Conservation (phyloP, 345 rosid genomes). For the Anacardium occidentale region DNA sequence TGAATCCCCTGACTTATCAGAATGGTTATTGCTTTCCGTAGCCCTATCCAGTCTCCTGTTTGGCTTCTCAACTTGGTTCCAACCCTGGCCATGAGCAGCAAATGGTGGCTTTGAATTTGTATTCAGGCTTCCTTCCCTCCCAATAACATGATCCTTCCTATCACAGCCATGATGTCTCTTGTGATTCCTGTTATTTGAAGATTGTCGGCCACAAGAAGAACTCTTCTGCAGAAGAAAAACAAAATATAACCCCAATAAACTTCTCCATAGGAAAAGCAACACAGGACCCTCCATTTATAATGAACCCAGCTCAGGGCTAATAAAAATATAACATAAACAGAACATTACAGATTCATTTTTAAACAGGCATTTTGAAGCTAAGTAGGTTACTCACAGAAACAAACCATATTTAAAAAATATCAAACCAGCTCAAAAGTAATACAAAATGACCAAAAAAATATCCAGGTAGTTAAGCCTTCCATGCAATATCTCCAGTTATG, state of each 20-base stretch:
- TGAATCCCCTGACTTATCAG: neutral
- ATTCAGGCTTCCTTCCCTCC: neutral
- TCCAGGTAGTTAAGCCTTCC: neutral
- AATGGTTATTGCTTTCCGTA: neutral
- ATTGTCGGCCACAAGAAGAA: neutral
- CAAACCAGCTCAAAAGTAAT: neutral
- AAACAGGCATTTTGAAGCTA: too few species aligned
- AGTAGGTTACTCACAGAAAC: too few species aligned
- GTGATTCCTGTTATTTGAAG: neutral
- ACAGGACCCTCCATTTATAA: neutral
- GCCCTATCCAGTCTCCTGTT: neutral
- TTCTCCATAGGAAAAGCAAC: neutral
- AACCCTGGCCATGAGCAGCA: neutral
- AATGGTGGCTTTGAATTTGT: neutral
- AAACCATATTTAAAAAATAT: too few species aligned
- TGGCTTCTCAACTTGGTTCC: neutral
- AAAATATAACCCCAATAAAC: neutral
- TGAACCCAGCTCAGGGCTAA: neutral
- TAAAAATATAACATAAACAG: neutral
- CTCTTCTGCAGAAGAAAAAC: neutral
- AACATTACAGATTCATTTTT: neutral
- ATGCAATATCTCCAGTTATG: neutral
- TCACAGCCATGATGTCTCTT: neutral
- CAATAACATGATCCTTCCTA: neutral
- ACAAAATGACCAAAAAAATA: neutral